Conservation (phyloP, 768 basidiomycete genomes). For the Ephemerocybe angulata region DNA sequence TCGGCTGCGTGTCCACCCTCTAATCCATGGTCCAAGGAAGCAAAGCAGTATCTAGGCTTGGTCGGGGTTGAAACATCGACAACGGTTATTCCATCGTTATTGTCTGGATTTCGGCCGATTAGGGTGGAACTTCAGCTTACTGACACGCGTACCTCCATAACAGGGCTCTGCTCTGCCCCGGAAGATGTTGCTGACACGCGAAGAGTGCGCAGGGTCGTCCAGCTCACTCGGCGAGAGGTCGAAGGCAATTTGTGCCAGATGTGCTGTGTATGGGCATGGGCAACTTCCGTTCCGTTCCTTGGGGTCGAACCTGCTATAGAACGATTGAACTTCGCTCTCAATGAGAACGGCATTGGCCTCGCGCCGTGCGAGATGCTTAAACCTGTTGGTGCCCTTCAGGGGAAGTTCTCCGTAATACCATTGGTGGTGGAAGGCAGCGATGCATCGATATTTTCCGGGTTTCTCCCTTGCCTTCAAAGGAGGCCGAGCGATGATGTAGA, state of each 20-base stretch:
- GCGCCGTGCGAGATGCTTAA: constrained; percentile 31
- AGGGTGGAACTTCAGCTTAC: no score
- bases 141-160: not conserved
- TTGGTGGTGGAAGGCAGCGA: constrained; percentile 39
- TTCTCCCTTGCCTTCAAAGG: constrained; percentile 15
- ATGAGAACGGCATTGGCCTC: constrained; percentile 34
- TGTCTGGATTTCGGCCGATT: constrained; percentile 25
- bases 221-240: no score
- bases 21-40: constrained; percentile 13
- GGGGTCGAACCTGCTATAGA: constrained; percentile 18
- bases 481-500: constrained; percentile 36
- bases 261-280: constrained; percentile 32
- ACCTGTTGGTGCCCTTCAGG: constrained; percentile 27
- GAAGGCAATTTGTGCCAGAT: constrained; percentile 29
- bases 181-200: no score
- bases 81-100: constrained; percentile 33
- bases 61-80: constrained; percentile 30
- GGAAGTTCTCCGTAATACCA: constrained; percentile 37
- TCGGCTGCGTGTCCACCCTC: not conserved
- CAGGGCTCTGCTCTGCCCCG: no score
- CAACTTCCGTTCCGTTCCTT: no score
- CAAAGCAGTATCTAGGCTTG: constrained; percentile 22
- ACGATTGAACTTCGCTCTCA: constrained; percentile 27
- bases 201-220: no score
- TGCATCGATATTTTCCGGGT: constrained; percentile 31